phyloP scores from a whole-genome alignment of 768 basidiomycete genomes.

The Lactarius psammicola region DNA sequence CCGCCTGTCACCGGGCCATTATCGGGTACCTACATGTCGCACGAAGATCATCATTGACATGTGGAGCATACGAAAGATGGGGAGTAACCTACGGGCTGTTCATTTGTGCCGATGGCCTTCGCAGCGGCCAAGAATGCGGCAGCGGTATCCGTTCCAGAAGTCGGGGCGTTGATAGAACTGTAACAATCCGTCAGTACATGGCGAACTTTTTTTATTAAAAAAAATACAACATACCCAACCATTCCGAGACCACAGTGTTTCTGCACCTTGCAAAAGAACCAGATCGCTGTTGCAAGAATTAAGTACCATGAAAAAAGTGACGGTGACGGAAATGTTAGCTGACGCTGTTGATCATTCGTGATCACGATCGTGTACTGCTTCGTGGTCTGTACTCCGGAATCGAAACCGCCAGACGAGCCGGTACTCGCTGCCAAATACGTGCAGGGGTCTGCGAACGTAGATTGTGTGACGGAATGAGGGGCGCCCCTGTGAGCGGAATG shows the following conservation, averaged over 20 bases:
- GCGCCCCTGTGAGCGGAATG: slow-evolving; percentile 10
- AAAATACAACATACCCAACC: slow-evolving; percentile 39
- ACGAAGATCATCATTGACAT: not conserved
- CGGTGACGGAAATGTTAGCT: slow-evolving; percentile 27
- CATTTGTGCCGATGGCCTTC: slow-evolving; percentile 37
- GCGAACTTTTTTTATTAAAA: not conserved
- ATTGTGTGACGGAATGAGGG: slow-evolving; percentile 38
- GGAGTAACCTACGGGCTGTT: slow-evolving; percentile 37
- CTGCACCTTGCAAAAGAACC: slow-evolving; percentile 53
- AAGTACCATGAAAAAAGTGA: not conserved
- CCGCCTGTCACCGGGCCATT: slow-evolving; percentile 44
- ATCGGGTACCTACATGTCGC: slow-evolving; percentile 37
- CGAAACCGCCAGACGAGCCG: slow-evolving; percentile 43
- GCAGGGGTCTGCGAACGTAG: slow-evolving; percentile 33
- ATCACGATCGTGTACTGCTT: slow-evolving; percentile 49
- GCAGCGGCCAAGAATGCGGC: slow-evolving; percentile 44
- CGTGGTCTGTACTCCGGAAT: slow-evolving; percentile 47
- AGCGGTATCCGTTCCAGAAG: slow-evolving; percentile 44
- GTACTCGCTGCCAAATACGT: slow-evolving; percentile 43
- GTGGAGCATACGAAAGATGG: not conserved
- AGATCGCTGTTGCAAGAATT: slow-evolving; percentile 43
- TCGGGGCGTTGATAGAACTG: slow-evolving; percentile 48
- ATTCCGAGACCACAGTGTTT: slow-evolving; percentile 51
- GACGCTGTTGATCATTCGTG: slow-evolving; percentile 48
- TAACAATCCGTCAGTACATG: not conserved